Conservation (phyloP, 2,329 filamentous ascomycete species). For the Alternaria novae-zelandiae region DNA sequence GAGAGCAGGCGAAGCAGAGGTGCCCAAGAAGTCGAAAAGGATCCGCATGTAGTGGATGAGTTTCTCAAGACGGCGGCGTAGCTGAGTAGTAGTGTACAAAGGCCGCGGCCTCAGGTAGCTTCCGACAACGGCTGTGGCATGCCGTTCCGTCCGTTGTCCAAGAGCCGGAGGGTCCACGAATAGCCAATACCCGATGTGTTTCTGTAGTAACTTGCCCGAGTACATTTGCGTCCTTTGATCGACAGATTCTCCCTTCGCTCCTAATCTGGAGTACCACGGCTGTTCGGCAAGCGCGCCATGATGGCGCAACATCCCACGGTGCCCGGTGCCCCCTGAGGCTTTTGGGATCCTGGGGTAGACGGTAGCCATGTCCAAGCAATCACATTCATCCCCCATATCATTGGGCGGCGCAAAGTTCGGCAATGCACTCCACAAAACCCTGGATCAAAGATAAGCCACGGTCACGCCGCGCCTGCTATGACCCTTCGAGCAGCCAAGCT, state of each 20-base stretch:
- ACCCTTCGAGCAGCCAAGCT: neutral
- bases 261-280: neutral
- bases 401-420: constrained; percentile 17
- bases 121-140: constrained; percentile 4
- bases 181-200: neutral
- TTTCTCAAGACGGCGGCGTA: constrained; percentile 24
- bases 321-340: neutral
- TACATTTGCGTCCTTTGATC: neutral
- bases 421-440: constrained; percentile 14
- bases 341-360: neutral
- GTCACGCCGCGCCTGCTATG: neutral
- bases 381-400: neutral
- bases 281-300: neutral
- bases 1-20: constrained; percentile 29
- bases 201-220: neutral
- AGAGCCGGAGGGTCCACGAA: neutral
- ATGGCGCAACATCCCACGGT: neutral
- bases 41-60: constrained; percentile 39
- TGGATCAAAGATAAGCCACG: constrained; percentile 3
- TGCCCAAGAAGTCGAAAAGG: constrained; percentile 24
- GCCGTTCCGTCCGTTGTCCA: neutral
- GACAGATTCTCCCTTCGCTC: neutral
- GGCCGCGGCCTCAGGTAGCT: neutral
- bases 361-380: constrained; percentile 1
- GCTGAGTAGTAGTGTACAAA: neutral